A percentile compares a stretch with the other conserved stretches of the same genome.
These are phyloP conservation scores for Geotrichum reessii DNA, from an alignment of 1,139 yeast species.

Conservation along the genomic window DNA sequence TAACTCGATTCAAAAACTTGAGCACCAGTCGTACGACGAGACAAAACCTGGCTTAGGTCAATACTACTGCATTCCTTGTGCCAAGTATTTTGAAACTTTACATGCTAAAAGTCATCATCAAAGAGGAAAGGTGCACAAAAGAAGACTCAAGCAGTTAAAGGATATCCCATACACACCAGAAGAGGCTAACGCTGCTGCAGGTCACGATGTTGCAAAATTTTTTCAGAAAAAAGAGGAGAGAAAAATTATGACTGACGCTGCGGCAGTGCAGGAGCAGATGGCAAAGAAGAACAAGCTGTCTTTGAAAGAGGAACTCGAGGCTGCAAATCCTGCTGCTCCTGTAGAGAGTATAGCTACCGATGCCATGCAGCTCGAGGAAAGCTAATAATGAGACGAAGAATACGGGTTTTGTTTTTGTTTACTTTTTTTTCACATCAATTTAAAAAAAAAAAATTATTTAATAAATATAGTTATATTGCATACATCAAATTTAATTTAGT, in stretches of 20 bases:
- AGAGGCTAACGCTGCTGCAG: conserved; percentile 89
- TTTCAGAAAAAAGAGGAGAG: conserved; percentile 37
- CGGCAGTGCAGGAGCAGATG: conserved; percentile 16
- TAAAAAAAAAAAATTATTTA: no score
- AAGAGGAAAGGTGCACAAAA: conserved; percentile 72
- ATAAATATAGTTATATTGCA: background rate
- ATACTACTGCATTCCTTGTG: conserved; percentile 90
- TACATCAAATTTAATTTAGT: conserved; percentile 22
- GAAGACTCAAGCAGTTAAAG: conserved; percentile 71
- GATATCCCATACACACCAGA: conserved; percentile 78
- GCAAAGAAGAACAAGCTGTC: conserved; percentile 7
- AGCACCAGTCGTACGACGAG: conserved; percentile 84
- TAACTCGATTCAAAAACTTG: conserved; percentile 55
- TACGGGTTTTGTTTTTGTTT: no score
- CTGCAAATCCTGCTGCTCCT: conserved; percentile 9
- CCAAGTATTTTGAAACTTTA: conserved; percentile 81
- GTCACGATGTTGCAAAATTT: conserved; percentile 64
- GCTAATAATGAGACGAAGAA: conserved; percentile 18
- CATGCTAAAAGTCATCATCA: conserved; percentile 66
- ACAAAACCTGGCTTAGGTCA: conserved; percentile 91
- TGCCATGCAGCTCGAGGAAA: conserved; percentile 10
- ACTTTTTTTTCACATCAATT: no score
- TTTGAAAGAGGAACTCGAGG: conserved; percentile 11
- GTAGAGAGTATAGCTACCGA: background rate
- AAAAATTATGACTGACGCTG: conserved; percentile 14